Evolutionary conservation across 2,329 filamentous ascomycete species (phyloP), one percentile per base, ranked within the genome.

Genomic region (Fusarium sp.): DNA sequence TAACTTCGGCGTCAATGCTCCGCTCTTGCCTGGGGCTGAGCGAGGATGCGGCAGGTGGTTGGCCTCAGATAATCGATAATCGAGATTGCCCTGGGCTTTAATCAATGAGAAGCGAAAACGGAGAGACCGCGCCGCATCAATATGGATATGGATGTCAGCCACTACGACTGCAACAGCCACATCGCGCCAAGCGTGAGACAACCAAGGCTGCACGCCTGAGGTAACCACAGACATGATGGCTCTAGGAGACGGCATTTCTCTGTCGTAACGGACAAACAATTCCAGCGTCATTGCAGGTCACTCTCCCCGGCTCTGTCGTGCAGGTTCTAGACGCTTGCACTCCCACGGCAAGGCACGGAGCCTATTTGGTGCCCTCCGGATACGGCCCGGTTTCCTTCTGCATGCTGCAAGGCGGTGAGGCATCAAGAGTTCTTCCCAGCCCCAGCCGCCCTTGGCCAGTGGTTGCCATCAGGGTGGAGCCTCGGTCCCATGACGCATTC

Each of bases 401-500:
- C 35, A 60, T 50, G 56, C 62, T 64, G 65, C 73, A 75, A 73
- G 73, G 73, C 76, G 72, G 75, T 78, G 76, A 79, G 75, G 76
- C 77, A 78, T 68, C 72, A 76, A 76, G 45, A 54, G 70, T 75
- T 70, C 59, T 62, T 43, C 72, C 72, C 67, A 67, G 52, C 66
- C 39, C 35, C 65, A 68, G 50, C 67, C 74, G 62, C 64, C 68
- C 66, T 58, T 32, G 27, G 45, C 69, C 71, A 66, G 61, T 66
- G 34, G 39, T 66, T 64, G 71, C 68, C 75, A 73, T 76, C 70
- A 73, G 69, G 71, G 80, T 79, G 77, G 76, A 68, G 73, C 67
- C 30, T 39, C 34, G 73, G 81, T 82, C 82, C 72, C 81, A 83
- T 84, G 82, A 84, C 82, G 82, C 82, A 82, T 70, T 76, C 73